Base-by-base conservation (phyloP, 768 basidiomycete genomes). In the Mrakia gelida region DNA sequence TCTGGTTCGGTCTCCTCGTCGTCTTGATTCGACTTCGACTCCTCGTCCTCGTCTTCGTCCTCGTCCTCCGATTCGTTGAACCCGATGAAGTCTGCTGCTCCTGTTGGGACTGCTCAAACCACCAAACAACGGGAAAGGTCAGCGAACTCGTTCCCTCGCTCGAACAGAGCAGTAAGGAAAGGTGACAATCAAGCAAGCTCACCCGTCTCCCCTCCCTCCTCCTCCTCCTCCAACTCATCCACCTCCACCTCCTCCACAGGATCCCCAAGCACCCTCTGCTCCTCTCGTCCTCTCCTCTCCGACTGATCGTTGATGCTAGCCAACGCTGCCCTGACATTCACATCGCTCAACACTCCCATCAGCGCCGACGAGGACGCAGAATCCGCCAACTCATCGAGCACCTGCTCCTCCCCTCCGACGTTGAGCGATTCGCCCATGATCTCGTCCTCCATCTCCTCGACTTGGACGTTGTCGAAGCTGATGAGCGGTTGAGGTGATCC, bases 401-500 rank as follows among this genome's bases (percentile, higher is more conserved):
- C 67, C 26, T 26, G 5, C 67, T 70, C 38, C 67, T 70, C 67
- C 21, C 16, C 41, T 34, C 23, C 34, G 7, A 41, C 41, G 10
- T 26, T 43, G 21, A 38, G 28, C 41, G 34, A n/a, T 26, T 59
- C 59, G 8, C 26, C 59, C 59, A n/a, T 28, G 5, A 28, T 59
- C 59, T 59, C 59, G 11, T 59, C 59, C 59, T 59, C 59, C 59
- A 59, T 59, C 59, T 59, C n/a, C 59, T 59, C 59, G 13, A 59
- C 28, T 23, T 59, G 59, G 9, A 59, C 59, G 45, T 59, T 23
- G 59, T 59, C 59, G n/a, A 28, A 59, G 9, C 13, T 26, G 26
- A 59, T 28, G 59, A 59, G 28, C 8, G 59, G 59, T 8, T n/a
- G n/a, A n/a, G n/a, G n/a, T n/a, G n/a, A n/a, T n/a, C n/a, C n/a